These are phyloP conservation scores for Gaillardinia entomophila DNA, from an alignment of 805 yeast species.

Conservation along the genomic window DNA sequence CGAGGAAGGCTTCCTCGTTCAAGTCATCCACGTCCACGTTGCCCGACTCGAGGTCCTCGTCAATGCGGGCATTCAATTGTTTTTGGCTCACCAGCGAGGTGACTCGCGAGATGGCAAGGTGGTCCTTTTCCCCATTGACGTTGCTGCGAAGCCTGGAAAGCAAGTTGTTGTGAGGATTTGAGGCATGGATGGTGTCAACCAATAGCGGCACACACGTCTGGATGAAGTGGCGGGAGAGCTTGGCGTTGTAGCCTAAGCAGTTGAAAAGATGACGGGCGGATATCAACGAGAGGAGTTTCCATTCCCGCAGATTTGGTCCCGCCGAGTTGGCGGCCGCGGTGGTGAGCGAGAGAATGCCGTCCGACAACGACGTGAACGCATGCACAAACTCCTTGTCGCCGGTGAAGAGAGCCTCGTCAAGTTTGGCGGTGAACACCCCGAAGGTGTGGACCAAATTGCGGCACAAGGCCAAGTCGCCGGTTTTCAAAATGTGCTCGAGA, in stretches of 20 bases:
- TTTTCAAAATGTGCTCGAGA: slow-evolving; percentile 43
- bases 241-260: slow-evolving; percentile 30
- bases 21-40: slow-evolving; percentile 33
- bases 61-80: slow-evolving; percentile 10
- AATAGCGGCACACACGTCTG: slow-evolving; percentile 32
- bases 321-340: neutral
- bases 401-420: slow-evolving; percentile 57
- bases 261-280: slow-evolving; percentile 34
- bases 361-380: slow-evolving; percentile 23
- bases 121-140: slow-evolving; percentile 20
- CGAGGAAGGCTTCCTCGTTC: slow-evolving; percentile 39
- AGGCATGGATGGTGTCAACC: slow-evolving; percentile 24
- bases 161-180: slow-evolving; percentile 13
- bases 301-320: slow-evolving; percentile 33
- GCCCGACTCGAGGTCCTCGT: slow-evolving; percentile 27
- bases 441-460: slow-evolving; percentile 48
- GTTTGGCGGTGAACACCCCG: slow-evolving; percentile 36
- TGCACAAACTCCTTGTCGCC: slow-evolving; percentile 59
- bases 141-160: slow-evolving; percentile 17
- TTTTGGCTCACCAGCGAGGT: neutral
- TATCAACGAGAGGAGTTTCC: slow-evolving; percentile 39
- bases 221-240: slow-evolving; percentile 23
- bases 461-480: slow-evolving; percentile 58
- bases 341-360: neutral
- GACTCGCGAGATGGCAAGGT: neutral